Percentiles rank a stretch among this genome's conserved stretches.
Evolutionary conservation across 2,329 filamentous ascomycete genomes (phyloP).

Genomic region (Sporothrix schenckii): DNA sequence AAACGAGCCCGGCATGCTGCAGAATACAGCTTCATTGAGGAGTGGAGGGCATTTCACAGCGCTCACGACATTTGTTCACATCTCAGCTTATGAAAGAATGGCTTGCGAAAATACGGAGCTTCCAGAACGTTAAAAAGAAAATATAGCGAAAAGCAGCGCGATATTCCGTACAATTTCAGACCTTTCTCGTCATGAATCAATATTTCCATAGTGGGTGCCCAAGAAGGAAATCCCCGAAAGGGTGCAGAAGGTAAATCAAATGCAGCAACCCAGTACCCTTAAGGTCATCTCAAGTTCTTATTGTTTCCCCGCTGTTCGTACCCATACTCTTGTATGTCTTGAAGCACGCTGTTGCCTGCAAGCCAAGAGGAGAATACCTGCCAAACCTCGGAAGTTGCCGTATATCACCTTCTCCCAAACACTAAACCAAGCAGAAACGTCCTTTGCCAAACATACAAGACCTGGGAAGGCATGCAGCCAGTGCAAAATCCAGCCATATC

Average conservation of each 20-base stretch:
- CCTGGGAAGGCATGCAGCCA: too few species aligned
- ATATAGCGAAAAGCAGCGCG: too few species aligned
- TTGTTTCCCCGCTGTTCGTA: too few species aligned
- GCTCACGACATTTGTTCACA: not conserved
- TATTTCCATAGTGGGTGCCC: not conserved
- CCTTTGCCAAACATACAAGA: too few species aligned
- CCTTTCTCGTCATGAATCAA: not conserved
- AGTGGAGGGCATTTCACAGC: not conserved
- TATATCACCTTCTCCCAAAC: not conserved
- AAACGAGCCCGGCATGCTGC: not conserved
- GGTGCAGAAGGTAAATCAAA: constrained; percentile 15
- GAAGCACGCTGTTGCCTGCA: not conserved
- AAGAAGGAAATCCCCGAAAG: constrained; percentile 19
- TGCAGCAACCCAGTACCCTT: too few species aligned
- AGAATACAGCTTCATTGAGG: constrained; percentile 10
- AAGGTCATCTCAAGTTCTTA: too few species aligned
- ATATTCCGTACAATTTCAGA: not conserved
- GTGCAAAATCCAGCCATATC: too few species aligned
- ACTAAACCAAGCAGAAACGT: not conserved
- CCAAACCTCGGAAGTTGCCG: constrained; percentile 20
- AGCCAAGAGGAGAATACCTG: too few species aligned
- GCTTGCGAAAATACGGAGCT: not conserved
- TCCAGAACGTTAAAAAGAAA: not conserved
- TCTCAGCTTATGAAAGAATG: not conserved
- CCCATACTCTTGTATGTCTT: not conserved